Percentiles rank a stretch among this genome's conserved stretches.
Conservation (phyloP, 2,329 filamentous ascomycete species). For the Ustilaginoidea virens region DNA sequence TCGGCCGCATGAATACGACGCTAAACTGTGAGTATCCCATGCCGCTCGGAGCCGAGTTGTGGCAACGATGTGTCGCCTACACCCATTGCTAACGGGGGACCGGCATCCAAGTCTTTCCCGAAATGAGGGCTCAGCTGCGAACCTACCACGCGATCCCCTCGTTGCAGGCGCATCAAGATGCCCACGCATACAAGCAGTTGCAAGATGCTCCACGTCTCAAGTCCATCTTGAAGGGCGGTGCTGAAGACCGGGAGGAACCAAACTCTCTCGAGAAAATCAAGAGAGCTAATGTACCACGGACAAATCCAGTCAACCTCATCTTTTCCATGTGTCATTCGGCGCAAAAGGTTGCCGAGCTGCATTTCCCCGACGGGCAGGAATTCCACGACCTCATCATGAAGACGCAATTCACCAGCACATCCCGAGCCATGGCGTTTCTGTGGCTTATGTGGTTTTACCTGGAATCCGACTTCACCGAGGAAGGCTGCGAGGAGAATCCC, state of each 20-base stretch:
- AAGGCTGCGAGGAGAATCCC: conserved; percentile 78
- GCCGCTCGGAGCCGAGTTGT: not conserved
- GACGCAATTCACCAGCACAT: conserved; percentile 63
- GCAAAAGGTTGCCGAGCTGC: conserved; percentile 79
- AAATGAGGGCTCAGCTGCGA: conserved; percentile 94
- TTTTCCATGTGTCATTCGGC: conserved; percentile 88
- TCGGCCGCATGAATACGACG: conserved; percentile 97
- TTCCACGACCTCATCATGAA: conserved; percentile 97
- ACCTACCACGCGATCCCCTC: conserved; percentile 98
- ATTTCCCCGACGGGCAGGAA: conserved; percentile 73
- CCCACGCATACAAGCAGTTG: conserved; percentile 92
- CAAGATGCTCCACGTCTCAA: conserved; percentile 93
- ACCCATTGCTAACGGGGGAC: not conserved
- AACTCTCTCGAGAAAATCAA: conserved; percentile 73
- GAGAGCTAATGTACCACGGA: conserved; percentile 46
- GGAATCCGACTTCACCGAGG: conserved; percentile 83
- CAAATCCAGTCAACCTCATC: conserved; percentile 93
- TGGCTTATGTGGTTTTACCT: conserved; percentile 99
- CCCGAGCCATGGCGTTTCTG: conserved; percentile 74
- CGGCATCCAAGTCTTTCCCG: conserved; percentile 65
- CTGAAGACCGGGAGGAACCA: conserved; percentile 77
- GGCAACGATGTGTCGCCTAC: no score
- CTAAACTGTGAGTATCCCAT: conserved; percentile 60
- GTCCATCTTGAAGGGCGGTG: conserved; percentile 92
- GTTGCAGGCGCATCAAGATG: conserved; percentile 84